Evolutionary conservation across 352 stramenopile species (phyloP).

Genomic region (Aphanomyces cochlioides): DNA sequence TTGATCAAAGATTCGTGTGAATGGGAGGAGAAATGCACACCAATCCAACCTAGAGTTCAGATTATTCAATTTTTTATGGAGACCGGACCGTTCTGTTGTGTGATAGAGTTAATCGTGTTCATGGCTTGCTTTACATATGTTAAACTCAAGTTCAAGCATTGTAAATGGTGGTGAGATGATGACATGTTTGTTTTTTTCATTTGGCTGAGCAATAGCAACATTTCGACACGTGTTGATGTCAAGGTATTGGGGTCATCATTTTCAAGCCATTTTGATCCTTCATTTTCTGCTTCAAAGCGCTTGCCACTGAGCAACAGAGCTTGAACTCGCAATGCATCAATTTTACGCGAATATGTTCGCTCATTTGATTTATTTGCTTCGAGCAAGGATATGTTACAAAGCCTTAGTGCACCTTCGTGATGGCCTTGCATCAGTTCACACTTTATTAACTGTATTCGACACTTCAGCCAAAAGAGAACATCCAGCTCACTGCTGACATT

Average conservation of each 20-base stretch:
- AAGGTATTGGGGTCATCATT: not conserved
- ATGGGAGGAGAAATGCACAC: not conserved
- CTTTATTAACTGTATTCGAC: constrained; percentile 5
- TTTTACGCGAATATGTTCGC: not conserved
- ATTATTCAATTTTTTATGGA: not conserved
- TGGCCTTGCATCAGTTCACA: constrained; percentile 25
- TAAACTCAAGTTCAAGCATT: not conserved
- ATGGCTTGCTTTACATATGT: not conserved
- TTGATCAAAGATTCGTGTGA: constrained; percentile 4
- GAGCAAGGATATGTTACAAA: not conserved
- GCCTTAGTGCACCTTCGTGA: constrained; percentile 8
- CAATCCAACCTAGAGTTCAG: constrained; percentile 24
- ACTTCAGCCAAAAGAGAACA: constrained; percentile 20
- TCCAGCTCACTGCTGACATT: constrained; percentile 12
- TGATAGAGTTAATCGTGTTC: not conserved
- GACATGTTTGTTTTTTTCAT: not conserved
- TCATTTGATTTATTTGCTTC: constrained; percentile 14
- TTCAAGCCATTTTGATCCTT: not conserved
- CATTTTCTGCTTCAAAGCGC: not conserved
- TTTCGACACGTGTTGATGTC: constrained; percentile 13
- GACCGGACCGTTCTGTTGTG: not conserved
- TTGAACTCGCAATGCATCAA: constrained; percentile 20
- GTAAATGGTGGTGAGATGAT: not conserved
- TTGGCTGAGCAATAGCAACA: constrained; percentile 7
- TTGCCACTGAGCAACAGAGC: not conserved